A percentile compares a stretch with the other conserved stretches of the same genome.
phyloP scores from a whole-genome alignment of 2,329 filamentous ascomycete species.

The Dothistroma septosporum region DNA sequence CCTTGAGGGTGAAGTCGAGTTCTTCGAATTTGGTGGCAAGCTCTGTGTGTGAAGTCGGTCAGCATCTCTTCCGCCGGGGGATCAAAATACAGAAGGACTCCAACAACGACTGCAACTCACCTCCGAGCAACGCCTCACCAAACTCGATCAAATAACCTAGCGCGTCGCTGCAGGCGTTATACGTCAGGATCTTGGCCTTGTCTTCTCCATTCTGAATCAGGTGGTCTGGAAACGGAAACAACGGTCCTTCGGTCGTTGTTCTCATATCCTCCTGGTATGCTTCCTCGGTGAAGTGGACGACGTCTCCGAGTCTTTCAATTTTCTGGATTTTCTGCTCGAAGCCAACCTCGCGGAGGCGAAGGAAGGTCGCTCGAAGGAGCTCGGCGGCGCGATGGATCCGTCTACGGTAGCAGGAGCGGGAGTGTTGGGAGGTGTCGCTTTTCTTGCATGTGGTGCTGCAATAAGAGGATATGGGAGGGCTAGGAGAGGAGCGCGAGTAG shows the following conservation, averaged over 20 bases:
- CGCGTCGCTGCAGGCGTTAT: neutral
- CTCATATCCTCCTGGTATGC: neutral
- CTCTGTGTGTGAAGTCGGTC: no score
- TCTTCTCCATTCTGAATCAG: neutral
- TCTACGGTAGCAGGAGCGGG: neutral
- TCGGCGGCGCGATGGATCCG: conserved; percentile 18
- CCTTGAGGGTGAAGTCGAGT: neutral
- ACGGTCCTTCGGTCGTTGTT: neutral
- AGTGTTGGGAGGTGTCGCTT: neutral
- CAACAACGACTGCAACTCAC: neutral
- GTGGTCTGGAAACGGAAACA: neutral
- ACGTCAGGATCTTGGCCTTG: neutral
- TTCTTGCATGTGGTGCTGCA: neutral
- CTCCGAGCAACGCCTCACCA: neutral
- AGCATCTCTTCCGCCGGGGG: no score
- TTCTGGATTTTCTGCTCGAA: conserved; percentile 9
- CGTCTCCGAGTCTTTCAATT: neutral
- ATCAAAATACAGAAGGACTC: no score
- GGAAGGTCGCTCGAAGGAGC: conserved; percentile 15
- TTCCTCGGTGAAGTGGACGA: neutral
- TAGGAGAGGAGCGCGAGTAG: no score
- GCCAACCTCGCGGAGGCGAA: conserved; percentile 7
- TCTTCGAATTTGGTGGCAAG: neutral
- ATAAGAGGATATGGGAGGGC: no score
- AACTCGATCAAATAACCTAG: neutral